Base-by-base conservation (phyloP, 2,329 filamentous ascomycete genomes). In the Xylariaceae sp. region DNA sequence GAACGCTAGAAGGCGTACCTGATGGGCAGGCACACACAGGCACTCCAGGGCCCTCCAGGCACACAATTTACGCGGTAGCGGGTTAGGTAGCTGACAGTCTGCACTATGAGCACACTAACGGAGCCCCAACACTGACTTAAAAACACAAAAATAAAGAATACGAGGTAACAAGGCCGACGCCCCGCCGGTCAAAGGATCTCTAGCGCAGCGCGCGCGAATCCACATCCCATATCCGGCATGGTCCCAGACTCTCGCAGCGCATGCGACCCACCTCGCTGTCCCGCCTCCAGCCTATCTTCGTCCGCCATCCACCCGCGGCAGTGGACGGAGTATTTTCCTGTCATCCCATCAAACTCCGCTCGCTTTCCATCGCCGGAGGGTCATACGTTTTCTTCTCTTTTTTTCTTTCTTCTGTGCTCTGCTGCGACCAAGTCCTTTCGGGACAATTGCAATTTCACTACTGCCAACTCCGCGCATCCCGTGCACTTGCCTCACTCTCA, bases 161-260 rank as follows among this genome's bases (percentile, higher is more conserved):
- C 61, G 61, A 62, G 61, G 54, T 60, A 49, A 53, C 57, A 35
- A 48, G 44, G 55, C 58, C 49, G 51, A 49, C 2, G 57, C 53
- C 52, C 50, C 57, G 60, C 56, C 57, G 57, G 57, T 60, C 57
- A 62, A 62, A 59, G 57, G 60, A 60, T 58, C 57, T 47, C 57
- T 51, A 45, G 41, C 41, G 41, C 10, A 45, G 41, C 41, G 15
- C 15, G 15, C 44, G 13, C 23, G 15, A 53, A 18, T 34, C 60
- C 62, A 60, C 60, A 61, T 64, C 56, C 62, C 60, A 61, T 56
- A 53, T 64, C 51, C 30, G 60, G 59, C 17, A 44, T 58, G 57
- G 62, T 60, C 56, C 57, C 23, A 30, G 23, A 30, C 23, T 30
- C 23, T 30, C 23, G 59, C 62, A 60, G 37, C 11, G 9, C 37